Evolutionary conservation across 2,329 filamentous ascomycete genomes (phyloP).

Genomic region (Cytospora chrysosperma): DNA sequence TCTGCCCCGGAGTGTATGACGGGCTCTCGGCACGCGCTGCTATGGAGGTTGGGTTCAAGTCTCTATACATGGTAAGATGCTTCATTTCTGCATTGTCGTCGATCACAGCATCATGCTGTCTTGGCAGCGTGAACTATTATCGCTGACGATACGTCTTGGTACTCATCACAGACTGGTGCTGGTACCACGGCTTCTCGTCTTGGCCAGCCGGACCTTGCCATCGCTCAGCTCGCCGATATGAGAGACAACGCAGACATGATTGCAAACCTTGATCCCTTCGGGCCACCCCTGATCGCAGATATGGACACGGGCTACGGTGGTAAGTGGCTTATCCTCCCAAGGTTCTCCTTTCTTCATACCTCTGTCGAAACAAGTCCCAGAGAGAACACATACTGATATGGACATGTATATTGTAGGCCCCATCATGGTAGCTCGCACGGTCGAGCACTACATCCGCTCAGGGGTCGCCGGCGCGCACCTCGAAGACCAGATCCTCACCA

Average conservation of each 20-base stretch:
- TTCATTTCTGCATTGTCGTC: neutral
- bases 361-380: too few relatives aligned
- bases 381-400: too few relatives aligned
- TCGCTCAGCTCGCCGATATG: slow-evolving; percentile 53
- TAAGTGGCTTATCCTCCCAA: slow-evolving; percentile 26
- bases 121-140: neutral
- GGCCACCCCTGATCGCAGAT: slow-evolving; percentile 49
- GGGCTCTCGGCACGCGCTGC: slow-evolving; percentile 61
- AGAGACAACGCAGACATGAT: slow-evolving; percentile 53
- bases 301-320: slow-evolving; percentile 56
- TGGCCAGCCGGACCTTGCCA: slow-evolving; percentile 62
- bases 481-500: slow-evolving; percentile 38
- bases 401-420: slow-evolving; percentile 30
- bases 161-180: slow-evolving; percentile 51
- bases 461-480: slow-evolving; percentile 45
- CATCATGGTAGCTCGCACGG: slow-evolving; percentile 39
- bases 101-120: neutral
- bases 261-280: slow-evolving; percentile 47
- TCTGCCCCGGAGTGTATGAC: slow-evolving; percentile 64
- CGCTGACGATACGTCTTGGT: neutral
- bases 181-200: slow-evolving; percentile 61
- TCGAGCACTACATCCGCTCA: slow-evolving; percentile 52
- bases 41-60: slow-evolving; percentile 55
- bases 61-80: slow-evolving; percentile 58
- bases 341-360: too few relatives aligned